These are phyloP conservation scores for Fusarium mundagurra DNA, from an alignment of 2,329 filamentous ascomycete genomes.

Conservation along the genomic window DNA sequence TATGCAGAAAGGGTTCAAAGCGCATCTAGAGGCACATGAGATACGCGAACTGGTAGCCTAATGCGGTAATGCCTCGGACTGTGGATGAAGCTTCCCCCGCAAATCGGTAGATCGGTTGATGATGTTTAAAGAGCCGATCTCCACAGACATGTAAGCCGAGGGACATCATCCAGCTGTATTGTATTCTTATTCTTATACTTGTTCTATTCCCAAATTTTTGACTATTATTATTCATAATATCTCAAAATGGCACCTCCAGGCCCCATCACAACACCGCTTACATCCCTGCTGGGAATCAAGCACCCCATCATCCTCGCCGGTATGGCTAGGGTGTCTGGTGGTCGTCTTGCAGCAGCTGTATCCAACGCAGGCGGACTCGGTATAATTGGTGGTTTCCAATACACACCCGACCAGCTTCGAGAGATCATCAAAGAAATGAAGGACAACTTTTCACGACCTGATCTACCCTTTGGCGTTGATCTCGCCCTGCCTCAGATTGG, in stretches of 20 bases:
- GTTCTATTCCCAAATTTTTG: background rate
- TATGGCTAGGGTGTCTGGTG: slow-evolving; percentile 88
- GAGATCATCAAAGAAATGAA: slow-evolving; percentile 89
- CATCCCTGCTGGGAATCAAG: slow-evolving; percentile 79
- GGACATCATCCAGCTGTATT: background rate
- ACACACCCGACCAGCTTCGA: slow-evolving; percentile 78
- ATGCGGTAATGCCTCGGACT: slow-evolving; percentile 49
- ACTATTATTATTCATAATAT: background rate
- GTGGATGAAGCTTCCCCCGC: slow-evolving; percentile 42
- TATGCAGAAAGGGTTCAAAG: background rate
- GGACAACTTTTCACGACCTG: slow-evolving; percentile 70
- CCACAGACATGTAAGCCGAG: background rate
- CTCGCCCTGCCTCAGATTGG: slow-evolving; percentile 91
- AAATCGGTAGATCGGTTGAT: slow-evolving; percentile 37
- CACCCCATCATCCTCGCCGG: slow-evolving; percentile 93
- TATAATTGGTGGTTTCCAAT: slow-evolving; percentile 77
- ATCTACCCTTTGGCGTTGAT: slow-evolving; percentile 89
- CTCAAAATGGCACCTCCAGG: slow-evolving; percentile 54
- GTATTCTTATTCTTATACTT: background rate
- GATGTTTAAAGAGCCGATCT: slow-evolving; percentile 3
- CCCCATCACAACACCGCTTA: slow-evolving; percentile 80
- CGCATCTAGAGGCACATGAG: slow-evolving; percentile 8
- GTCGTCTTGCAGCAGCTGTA: slow-evolving; percentile 82
- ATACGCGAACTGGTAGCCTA: slow-evolving; percentile 43
- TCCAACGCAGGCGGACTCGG: slow-evolving; percentile 89